A percentile compares a stretch with the other conserved stretches of the same genome.
These are phyloP conservation scores for Nicotiana otophora DNA, from an alignment of 257 asterid species.

Conservation along the genomic window DNA sequence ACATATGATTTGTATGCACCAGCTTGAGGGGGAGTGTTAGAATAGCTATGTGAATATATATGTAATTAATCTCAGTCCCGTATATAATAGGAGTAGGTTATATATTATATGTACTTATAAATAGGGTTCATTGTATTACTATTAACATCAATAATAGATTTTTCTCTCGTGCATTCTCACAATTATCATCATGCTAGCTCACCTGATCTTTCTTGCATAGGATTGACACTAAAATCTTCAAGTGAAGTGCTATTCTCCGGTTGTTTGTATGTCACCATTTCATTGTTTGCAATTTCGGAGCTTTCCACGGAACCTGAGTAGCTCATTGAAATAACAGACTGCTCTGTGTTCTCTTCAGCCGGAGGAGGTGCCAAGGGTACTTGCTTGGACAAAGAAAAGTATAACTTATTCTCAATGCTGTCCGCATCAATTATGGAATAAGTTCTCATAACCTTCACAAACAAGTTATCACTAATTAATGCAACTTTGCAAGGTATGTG, in stretches of 20 bases:
- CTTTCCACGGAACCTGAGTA: conserved; percentile 29
- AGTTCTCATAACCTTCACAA: conserved; percentile 34
- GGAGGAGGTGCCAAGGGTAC: conserved; percentile 37
- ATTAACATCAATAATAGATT: no score
- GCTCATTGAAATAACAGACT: conserved; percentile 23
- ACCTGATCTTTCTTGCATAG: conserved; percentile 54
- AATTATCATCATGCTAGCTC: conserved; percentile 4
- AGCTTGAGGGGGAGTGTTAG: no score
- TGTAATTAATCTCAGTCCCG: no score
- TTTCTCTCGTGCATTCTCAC: no score
- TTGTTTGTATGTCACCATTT: conserved; percentile 21
- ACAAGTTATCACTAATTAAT: conserved; percentile 45
- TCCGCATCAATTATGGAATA: conserved; percentile 31
- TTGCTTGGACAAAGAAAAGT: conserved; percentile 43
- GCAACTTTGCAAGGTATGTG: conserved; percentile 71
- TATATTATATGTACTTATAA: no score
- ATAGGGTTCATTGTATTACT: no score
- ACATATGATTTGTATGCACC: no score
- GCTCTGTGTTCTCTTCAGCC: conserved; percentile 34
- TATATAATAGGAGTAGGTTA: no score
- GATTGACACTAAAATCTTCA: conserved; percentile 26
- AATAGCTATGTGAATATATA: no score
- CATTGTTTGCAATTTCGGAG: conserved; percentile 30
- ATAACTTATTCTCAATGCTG: conserved; percentile 33
- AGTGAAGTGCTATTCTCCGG: conserved; percentile 30